Conservation (phyloP, 371 early-diverging fungal species). For the Apophysomyces ossiformis region DNA sequence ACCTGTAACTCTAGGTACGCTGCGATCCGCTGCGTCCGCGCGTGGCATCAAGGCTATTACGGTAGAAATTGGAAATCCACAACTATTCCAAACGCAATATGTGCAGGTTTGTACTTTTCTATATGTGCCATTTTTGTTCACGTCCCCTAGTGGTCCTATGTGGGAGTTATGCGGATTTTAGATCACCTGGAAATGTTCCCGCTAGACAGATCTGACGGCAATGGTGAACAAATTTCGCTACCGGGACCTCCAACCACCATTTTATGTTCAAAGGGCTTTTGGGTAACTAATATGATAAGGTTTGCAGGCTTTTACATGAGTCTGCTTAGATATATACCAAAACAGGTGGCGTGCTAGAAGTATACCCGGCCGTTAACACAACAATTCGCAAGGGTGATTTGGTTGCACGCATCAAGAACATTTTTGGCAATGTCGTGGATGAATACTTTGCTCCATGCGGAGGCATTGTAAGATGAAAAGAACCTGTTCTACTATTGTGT, state of each 20-base stretch:
- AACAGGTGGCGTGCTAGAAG: conserved; percentile 74
- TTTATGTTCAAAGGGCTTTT: conserved; percentile 40
- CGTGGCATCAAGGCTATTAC: conserved; percentile 86
- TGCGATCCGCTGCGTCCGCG: conserved; percentile 83
- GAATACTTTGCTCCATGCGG: conserved; percentile 82
- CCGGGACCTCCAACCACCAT: conserved; percentile 24
- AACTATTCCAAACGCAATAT: conserved; percentile 73
- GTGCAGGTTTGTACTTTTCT: conserved; percentile 52
- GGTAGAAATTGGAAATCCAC: conserved; percentile 85
- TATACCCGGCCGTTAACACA: conserved; percentile 81
- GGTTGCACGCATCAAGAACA: conserved; percentile 85
- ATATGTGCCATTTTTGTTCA: background rate
- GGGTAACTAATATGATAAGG: conserved; percentile 45
- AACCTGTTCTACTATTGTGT: no score
- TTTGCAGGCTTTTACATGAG: conserved; percentile 10
- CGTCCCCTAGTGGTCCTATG: conserved; percentile 33
- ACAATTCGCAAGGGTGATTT: conserved; percentile 81
- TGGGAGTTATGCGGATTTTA: conserved; percentile 37
- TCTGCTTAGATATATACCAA: conserved; percentile 34
- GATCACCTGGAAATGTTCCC: conserved; percentile 38
- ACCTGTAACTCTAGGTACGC: conserved; percentile 57
- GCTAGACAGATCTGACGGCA: conserved; percentile 11
- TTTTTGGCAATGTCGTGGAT: conserved; percentile 85
- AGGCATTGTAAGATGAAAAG: conserved; percentile 69
- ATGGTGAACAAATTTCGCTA: conserved; percentile 4